phyloP scores from a whole-genome alignment of 2,329 filamentous ascomycete species.

The Phialemonium atrogriseum region DNA sequence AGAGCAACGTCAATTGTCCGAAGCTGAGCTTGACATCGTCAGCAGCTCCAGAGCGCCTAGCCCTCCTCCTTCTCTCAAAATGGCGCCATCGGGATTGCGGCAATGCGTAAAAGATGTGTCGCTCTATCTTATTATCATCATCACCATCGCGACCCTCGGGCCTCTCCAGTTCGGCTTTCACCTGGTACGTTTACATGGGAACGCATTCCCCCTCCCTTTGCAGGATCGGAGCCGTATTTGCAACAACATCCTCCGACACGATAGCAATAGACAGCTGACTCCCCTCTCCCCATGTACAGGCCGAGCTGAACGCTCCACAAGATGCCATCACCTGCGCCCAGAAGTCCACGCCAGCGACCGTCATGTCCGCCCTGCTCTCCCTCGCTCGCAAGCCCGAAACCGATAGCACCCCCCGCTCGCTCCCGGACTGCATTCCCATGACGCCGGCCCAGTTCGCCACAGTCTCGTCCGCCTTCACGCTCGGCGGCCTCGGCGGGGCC shows the following conservation, averaged over 20 bases:
- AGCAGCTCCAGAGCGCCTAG: too few relatives aligned
- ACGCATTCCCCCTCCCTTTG: conserved; percentile 3
- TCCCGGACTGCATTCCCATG: conserved; percentile 85
- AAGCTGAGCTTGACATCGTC: too few relatives aligned
- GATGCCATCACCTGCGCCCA: conserved; percentile 83
- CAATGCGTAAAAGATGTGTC: conserved; percentile 42
- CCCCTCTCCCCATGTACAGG: conserved; percentile 38
- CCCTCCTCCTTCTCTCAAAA: too few relatives aligned
- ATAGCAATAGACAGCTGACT: conserved; percentile 2
- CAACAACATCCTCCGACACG: background rate
- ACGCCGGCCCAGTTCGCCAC: conserved; percentile 70
- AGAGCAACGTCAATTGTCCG: too few relatives aligned
- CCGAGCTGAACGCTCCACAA: conserved; percentile 91
- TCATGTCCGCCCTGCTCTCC: conserved; percentile 13
- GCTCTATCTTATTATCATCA: conserved; percentile 67
- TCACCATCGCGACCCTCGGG: conserved; percentile 71
- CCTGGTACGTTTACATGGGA: conserved; percentile 46
- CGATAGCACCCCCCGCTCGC: conserved; percentile 22
- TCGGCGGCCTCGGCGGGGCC: conserved; percentile 81
- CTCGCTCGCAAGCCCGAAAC: conserved; percentile 14
- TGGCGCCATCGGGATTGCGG: background rate
- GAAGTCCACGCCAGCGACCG: conserved; percentile 32
- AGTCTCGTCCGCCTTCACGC: conserved; percentile 82
- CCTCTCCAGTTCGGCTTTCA: conserved; percentile 94
- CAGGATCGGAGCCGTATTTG: conserved; percentile 7